These are phyloP conservation scores for Polyporus arcularius DNA, from an alignment of 768 basidiomycete genomes.

Conservation along the genomic window DNA sequence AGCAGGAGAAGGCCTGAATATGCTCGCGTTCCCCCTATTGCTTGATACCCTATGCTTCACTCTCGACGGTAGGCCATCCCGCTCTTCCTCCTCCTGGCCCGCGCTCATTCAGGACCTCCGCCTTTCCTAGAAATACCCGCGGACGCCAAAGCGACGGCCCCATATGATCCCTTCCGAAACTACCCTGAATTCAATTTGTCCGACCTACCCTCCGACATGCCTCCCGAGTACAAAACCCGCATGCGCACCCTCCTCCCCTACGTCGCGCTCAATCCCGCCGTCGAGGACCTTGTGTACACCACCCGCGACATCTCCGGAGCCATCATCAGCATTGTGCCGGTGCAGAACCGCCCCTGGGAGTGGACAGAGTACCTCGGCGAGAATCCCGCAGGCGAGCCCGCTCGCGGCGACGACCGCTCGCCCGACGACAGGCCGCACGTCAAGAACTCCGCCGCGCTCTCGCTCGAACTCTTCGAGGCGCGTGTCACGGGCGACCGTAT, in stretches of 20 bases:
- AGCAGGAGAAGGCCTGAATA: slow-evolving; percentile 52
- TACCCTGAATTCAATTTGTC: slow-evolving; percentile 55
- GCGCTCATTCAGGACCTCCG: too few relatives aligned
- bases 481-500: slow-evolving; percentile 64
- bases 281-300: slow-evolving; percentile 59
- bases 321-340: slow-evolving; percentile 48
- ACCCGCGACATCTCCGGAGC: slow-evolving; percentile 57
- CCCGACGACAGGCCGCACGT: slow-evolving; percentile 41
- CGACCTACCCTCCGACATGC: slow-evolving; percentile 56
- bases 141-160: slow-evolving; percentile 51
- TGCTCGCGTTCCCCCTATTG: slow-evolving; percentile 62
- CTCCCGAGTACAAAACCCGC: slow-evolving; percentile 57
- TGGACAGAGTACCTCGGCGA: slow-evolving; percentile 83
- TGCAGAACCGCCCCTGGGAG: slow-evolving; percentile 82
- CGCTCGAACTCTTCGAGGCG: slow-evolving; percentile 71
- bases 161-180: slow-evolving; percentile 62
- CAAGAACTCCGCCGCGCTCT: slow-evolving; percentile 69
- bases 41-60: slow-evolving; percentile 75
- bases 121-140: slow-evolving; percentile 56
- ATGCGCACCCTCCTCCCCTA: slow-evolving; percentile 60
- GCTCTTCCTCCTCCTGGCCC: background rate
- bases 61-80: slow-evolving; percentile 59
- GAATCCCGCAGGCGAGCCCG: slow-evolving; percentile 35
- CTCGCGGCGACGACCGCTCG: slow-evolving; percentile 43
- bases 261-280: slow-evolving; percentile 49